Conservation (phyloP, 2,329 filamentous ascomycete genomes). For the Stachybotrys elegans region DNA sequence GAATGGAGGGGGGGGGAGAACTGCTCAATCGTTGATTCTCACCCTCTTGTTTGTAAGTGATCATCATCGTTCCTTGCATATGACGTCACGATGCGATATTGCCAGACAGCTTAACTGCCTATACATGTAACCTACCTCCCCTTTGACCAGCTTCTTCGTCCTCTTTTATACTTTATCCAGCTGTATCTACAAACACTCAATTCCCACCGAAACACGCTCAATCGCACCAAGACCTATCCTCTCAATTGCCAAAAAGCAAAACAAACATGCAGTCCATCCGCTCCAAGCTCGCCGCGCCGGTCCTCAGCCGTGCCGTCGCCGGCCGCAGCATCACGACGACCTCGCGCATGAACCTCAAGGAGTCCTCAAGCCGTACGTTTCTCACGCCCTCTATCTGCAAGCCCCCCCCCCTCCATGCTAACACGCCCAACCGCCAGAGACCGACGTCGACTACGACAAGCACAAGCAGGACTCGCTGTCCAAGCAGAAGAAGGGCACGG, state of each 20-base stretch:
- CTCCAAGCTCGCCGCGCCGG: slow-evolving; percentile 17
- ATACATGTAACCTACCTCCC: too few relatives aligned
- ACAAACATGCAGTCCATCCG: slow-evolving; percentile 18
- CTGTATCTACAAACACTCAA: too few relatives aligned
- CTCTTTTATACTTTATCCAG: too few relatives aligned
- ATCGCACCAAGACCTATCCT: too few relatives aligned
- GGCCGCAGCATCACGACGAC: slow-evolving; percentile 20
- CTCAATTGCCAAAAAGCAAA: too few relatives aligned
- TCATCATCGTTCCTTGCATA: too few relatives aligned
- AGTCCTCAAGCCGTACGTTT: slow-evolving; percentile 31
- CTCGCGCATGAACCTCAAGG: slow-evolving; percentile 26
- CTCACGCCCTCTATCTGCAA: not conserved
- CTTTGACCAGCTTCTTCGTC: too few relatives aligned
- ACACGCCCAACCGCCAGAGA: slow-evolving; percentile 20
- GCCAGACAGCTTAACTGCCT: too few relatives aligned
- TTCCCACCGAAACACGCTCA: not conserved
- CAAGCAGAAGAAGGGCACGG: slow-evolving; percentile 66
- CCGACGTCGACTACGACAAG: slow-evolving; percentile 41
- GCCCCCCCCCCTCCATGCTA: not conserved
- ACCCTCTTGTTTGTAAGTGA: too few relatives aligned
- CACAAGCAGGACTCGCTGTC: slow-evolving; percentile 57
- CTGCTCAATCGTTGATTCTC: too few relatives aligned
- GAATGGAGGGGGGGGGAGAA: too few relatives aligned
- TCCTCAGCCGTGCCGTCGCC: slow-evolving; percentile 15
- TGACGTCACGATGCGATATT: too few relatives aligned